Evolutionary conservation across 768 basidiomycete genomes (phyloP), one percentile per base, ranked within the genome.

Genomic region (Psilocybe cyanescens): DNA sequence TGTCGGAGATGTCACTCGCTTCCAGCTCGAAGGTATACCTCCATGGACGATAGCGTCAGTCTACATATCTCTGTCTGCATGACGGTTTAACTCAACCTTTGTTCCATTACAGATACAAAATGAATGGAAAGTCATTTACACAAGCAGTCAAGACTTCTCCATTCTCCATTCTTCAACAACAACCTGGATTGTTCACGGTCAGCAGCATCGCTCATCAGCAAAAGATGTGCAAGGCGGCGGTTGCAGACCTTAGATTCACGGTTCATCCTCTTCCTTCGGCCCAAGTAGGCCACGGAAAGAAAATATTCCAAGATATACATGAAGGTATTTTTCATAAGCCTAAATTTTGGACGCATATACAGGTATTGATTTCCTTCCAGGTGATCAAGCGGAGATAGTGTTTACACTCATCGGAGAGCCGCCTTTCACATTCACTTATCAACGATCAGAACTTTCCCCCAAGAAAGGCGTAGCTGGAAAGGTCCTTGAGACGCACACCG

Each of bases 401-500:
- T 98, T 99, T 74, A 88, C 89, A 3, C 83, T 99, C 56, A 81
- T 89, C 33, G 97, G 97, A 48, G 91, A 93, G 71, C 91, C 97
- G 16, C 97, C 97, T 0, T 99, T 98, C 77, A 90, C 95, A 1
- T 98, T 99, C 76, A 95, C 95, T 0, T 96, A 96, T 75, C 92
- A 95, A 72, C 86, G 94, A 50, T 83, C 92, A 2, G 93, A 94
- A 74, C 81, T 87, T 17, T 82, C 80, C 53, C 73, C 78, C 3
- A 86, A 83, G 76, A 91, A 91, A 71, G 88, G 89, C 31, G 88
- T 84, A 65, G 79, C 85, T 45, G 87, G 86, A 55, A 92, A 90
- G 70, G 86, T 95, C n/a, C 81, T 96, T 6, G 94, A 96, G 75
- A 93, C 93, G 16, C 94, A 96, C 69, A 96, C 94, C 0, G 92